A percentile compares a stretch with the other conserved stretches of the same genome.
phyloP scores from a whole-genome alignment of 192 early-diverging fungal genomes.

The Podila clonocystis region DNA sequence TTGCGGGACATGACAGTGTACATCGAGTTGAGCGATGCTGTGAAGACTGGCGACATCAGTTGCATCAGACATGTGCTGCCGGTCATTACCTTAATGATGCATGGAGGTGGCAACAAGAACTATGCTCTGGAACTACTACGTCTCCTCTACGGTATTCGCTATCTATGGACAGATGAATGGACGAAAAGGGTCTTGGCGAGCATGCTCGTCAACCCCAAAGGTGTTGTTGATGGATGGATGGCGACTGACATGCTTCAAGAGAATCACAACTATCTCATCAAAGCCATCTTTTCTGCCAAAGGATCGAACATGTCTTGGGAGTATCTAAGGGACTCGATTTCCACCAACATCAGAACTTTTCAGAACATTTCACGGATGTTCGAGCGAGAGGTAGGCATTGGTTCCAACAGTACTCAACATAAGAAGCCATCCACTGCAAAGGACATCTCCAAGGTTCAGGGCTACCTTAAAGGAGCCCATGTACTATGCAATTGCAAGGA shows the following conservation, averaged over 20 bases:
- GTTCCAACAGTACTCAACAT: conserved; percentile 4
- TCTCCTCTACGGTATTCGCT: too few species aligned
- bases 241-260: conserved; percentile 27
- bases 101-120: too few species aligned
- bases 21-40: too few species aligned
- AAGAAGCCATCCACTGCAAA: conserved; percentile 1
- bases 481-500: neutral
- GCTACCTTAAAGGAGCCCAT: neutral
- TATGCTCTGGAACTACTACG: too few species aligned
- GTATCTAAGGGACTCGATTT: conserved; percentile 14
- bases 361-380: conserved; percentile 22
- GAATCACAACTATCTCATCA: conserved; percentile 31
- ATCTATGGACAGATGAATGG: too few species aligned
- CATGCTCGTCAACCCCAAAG: conserved; percentile 28
- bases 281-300: conserved; percentile 20
- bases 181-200: too few species aligned
- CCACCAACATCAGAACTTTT: conserved; percentile 32
- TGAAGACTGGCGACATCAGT: too few species aligned
- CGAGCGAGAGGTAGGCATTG: conserved; percentile 13
- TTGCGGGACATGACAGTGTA: too few species aligned
- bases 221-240: conserved; percentile 22
- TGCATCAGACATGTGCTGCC: too few species aligned
- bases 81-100: too few species aligned
- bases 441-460: conserved; percentile 6
- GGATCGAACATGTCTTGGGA: conserved; percentile 31